phyloP scores from a whole-genome alignment of 1,284 basidiomycete genomes.

The Naganishia sp. region DNA sequence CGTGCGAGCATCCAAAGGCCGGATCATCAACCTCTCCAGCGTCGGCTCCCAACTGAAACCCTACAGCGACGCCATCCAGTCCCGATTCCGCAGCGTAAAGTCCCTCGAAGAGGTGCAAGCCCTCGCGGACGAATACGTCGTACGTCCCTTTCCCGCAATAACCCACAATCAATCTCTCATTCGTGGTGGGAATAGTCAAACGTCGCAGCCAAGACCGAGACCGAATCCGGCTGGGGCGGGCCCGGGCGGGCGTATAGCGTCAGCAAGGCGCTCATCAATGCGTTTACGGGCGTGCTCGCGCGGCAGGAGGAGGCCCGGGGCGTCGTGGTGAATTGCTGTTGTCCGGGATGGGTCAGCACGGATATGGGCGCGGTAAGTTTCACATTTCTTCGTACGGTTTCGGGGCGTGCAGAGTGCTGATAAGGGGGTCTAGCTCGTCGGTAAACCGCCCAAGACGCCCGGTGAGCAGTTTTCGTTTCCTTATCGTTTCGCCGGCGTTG shows the following conservation, averaged over 20 bases:
- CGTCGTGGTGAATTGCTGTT: slow-evolving; percentile 31
- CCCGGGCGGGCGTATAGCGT: slow-evolving; percentile 30
- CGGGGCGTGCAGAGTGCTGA: neutral
- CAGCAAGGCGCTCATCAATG: slow-evolving; percentile 31
- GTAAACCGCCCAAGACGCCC: slow-evolving; percentile 27
- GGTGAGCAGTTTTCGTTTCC: slow-evolving; percentile 1
- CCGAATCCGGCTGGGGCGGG: slow-evolving; percentile 29
- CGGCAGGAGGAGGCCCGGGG: slow-evolving; percentile 6
- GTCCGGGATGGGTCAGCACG: slow-evolving; percentile 31
- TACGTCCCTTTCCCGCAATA: slow-evolving; percentile 2
- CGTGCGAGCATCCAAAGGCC: slow-evolving; percentile 15
- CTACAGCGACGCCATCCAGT: slow-evolving; percentile 27
- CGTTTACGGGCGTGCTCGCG: slow-evolving; percentile 26
- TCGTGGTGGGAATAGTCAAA: neutral
- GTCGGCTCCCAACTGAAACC: slow-evolving; percentile 27
- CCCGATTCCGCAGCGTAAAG: slow-evolving; percentile 16
- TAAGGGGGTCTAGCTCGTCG: slow-evolving; percentile 11
- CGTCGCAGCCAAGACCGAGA: slow-evolving; percentile 13
- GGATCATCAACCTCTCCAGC: slow-evolving; percentile 32
- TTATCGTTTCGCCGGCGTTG: neutral
- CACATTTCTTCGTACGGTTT: no score
- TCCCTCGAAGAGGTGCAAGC: slow-evolving; percentile 23
- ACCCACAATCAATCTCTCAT: neutral
- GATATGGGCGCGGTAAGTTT: slow-evolving; percentile 31
- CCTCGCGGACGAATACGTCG: slow-evolving; percentile 24